Conservation (phyloP, 2,329 filamentous ascomycete species). For the Scedosporium aurantiacum region DNA sequence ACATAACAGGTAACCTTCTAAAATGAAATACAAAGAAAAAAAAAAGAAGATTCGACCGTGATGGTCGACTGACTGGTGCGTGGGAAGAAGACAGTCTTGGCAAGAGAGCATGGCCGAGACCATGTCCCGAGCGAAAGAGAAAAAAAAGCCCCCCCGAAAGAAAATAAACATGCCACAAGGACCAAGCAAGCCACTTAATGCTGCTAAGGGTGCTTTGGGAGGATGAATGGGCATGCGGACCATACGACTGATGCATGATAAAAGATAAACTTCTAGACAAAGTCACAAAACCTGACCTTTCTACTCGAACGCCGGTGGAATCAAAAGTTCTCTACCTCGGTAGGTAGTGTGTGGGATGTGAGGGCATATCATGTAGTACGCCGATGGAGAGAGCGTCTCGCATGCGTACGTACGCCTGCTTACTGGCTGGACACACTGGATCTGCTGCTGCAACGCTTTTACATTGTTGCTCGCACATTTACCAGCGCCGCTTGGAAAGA, state of each 20-base stretch:
- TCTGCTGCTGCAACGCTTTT: background rate
- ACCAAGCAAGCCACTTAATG: background rate
- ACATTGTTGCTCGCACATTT: conserved; percentile 13
- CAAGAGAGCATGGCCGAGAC: too few relatives aligned
- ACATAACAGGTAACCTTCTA: background rate
- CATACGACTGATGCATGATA: background rate
- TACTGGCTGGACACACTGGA: background rate
- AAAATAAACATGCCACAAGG: background rate
- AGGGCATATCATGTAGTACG: background rate
- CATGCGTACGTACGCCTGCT: background rate
- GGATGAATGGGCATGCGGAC: background rate
- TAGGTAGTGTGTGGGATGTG: background rate
- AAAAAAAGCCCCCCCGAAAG: too few relatives aligned
- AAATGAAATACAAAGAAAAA: background rate
- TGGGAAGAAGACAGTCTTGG: background rate
- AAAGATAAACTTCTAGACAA: background rate
- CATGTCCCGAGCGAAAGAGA: too few relatives aligned
- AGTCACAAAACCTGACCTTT: background rate
- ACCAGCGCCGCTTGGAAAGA: conserved; percentile 40
- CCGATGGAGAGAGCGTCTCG: background rate
- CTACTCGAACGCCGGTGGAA: background rate
- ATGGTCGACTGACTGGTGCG: background rate
- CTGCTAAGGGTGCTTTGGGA: background rate
- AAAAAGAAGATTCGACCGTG: background rate
- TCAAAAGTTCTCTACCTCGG: background rate